Percentiles rank a stretch among this genome's conserved stretches.
phyloP scores from a whole-genome alignment of 2,329 filamentous ascomycete species.

The Scortechinia acanthostroma region DNA sequence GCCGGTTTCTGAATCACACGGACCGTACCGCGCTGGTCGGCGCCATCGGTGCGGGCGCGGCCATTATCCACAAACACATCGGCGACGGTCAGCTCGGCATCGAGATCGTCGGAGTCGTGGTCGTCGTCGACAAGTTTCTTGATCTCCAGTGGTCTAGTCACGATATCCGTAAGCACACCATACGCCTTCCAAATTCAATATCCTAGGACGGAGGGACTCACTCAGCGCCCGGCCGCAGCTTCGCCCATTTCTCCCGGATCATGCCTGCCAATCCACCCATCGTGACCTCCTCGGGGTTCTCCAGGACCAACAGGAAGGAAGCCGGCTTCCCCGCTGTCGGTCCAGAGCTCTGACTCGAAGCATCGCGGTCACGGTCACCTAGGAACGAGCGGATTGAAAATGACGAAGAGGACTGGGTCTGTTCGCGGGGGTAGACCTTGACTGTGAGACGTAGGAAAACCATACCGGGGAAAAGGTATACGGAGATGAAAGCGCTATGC shows the following conservation, averaged over 20 bases:
- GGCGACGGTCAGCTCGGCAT: constrained; percentile 19
- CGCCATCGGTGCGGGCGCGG: constrained; percentile 18
- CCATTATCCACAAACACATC: constrained; percentile 26
- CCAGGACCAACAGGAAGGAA: constrained; percentile 18
- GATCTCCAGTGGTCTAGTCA: constrained; percentile 20
- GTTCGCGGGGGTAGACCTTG: constrained; percentile 18
- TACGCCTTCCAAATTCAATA: background rate
- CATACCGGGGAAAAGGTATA: constrained; percentile 10
- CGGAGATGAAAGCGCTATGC: constrained; percentile 1
- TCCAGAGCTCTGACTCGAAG: constrained; percentile 8
- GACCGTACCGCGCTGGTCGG: constrained; percentile 21
- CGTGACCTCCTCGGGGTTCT: constrained; percentile 17
- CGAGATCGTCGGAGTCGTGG: constrained; percentile 18
- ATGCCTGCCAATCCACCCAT: constrained; percentile 16
- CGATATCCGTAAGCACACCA: background rate
- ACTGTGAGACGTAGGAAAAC: constrained; percentile 24
- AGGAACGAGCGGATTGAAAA: constrained; percentile 8
- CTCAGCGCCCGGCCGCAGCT: constrained; percentile 18
- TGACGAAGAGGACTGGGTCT: constrained; percentile 7
- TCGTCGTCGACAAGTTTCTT: constrained; percentile 24
- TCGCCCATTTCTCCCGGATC: constrained; percentile 21
- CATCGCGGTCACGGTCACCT: constrained; percentile 3
- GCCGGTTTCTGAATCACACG: constrained; percentile 21
- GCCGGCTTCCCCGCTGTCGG: constrained; percentile 8
- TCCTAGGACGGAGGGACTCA: constrained; percentile 12